Conservation (phyloP, 352 stramenopile genomes). For the Lagenidium sp. region DNA sequence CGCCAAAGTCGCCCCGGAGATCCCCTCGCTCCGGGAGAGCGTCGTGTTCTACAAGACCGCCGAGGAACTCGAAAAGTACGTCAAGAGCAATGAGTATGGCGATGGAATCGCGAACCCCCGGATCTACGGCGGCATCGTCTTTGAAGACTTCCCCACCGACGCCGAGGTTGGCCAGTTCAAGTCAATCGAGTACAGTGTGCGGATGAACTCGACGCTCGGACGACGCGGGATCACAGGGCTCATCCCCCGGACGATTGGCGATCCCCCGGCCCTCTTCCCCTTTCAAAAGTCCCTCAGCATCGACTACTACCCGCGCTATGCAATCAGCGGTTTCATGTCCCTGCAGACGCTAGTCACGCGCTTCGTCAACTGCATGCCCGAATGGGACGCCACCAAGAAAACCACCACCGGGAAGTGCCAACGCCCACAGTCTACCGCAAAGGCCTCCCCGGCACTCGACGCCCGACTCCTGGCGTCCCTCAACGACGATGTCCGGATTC, state of each 20-base stretch:
- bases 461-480: conserved; percentile 21
- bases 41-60: conserved; percentile 49
- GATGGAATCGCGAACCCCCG: conserved; percentile 28
- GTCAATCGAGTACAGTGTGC: conserved; percentile 51
- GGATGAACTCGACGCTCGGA: conserved; percentile 39
- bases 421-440: conserved; percentile 21
- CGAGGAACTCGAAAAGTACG: conserved; percentile 36
- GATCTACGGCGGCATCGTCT: conserved; percentile 63
- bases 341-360: conserved; percentile 52
- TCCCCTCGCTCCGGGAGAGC: conserved; percentile 46
- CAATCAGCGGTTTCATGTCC: conserved; percentile 43
- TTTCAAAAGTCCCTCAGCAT: conserved; percentile 27
- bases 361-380: conserved; percentile 47
- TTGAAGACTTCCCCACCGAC: conserved; percentile 26
- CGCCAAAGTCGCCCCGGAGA: conserved; percentile 12
- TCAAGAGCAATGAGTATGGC: conserved; percentile 38
- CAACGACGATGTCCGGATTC: conserved; percentile 36
- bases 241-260: conserved; percentile 22
- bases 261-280: conserved; percentile 16
- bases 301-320: conserved; percentile 35
- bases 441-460: conserved; percentile 19
- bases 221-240: conserved; percentile 13
- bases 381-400: conserved; percentile 28
- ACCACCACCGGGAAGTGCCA: conserved; percentile 36
- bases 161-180: conserved; percentile 24